Conservation (phyloP, 495 filamentous ascomycete species). For the Annulohypoxylon bovei region DNA sequence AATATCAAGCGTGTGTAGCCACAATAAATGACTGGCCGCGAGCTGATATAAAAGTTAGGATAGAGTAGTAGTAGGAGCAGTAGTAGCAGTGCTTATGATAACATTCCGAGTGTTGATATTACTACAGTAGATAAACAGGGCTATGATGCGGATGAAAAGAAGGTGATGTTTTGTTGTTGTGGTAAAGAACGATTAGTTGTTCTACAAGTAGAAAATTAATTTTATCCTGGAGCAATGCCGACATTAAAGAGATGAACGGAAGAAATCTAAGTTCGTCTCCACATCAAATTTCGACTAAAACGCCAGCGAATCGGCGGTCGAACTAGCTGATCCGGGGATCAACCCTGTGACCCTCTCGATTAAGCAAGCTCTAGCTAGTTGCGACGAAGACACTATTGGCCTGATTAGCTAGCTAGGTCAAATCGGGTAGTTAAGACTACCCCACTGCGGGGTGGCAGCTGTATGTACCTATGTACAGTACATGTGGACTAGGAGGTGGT, state of each 20-base stretch:
- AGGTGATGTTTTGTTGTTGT: not conserved
- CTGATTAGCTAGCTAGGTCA: not conserved
- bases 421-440: not conserved
- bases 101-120: slow-evolving; percentile 15
- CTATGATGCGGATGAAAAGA: slow-evolving; percentile 1
- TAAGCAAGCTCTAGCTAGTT: not conserved
- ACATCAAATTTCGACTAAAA: slow-evolving; percentile 31
- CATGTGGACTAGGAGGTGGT: too few relatives aligned
- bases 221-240: slow-evolving; percentile 8
- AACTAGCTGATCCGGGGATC: slow-evolving; percentile 9
- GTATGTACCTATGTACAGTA: not conserved
- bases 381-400: not conserved
- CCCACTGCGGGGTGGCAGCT: slow-evolving; percentile 3
- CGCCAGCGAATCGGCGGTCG: slow-evolving; percentile 12
- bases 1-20: slow-evolving; percentile 1
- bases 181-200: not conserved
- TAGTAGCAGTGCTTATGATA: slow-evolving; percentile 1
- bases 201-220: slow-evolving; percentile 24
- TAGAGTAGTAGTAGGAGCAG: not conserved
- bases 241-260: slow-evolving; percentile 5
- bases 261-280: slow-evolving; percentile 27
- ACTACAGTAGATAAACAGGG: slow-evolving; percentile 9
- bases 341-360: not conserved
- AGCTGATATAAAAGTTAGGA: not conserved
- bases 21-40: not conserved